These are phyloP conservation scores for Butyriboletus loyo DNA, from an alignment of 768 basidiomycete genomes.

Conservation along the genomic window DNA sequence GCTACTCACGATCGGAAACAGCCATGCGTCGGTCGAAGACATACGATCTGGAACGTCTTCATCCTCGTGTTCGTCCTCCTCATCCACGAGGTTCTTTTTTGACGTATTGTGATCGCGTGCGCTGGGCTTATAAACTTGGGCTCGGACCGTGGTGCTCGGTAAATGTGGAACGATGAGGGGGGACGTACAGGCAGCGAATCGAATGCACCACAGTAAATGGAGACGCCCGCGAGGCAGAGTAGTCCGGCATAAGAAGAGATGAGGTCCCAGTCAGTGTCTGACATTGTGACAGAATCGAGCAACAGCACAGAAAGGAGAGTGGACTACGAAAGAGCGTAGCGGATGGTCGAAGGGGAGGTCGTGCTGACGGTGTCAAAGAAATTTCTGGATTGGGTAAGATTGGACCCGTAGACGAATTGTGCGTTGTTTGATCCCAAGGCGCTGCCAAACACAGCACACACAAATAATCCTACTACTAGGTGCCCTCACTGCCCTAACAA, in stretches of 20 bases:
- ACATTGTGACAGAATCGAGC: constrained; percentile 3
- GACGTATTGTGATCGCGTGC: neutral
- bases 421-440: constrained; percentile 12
- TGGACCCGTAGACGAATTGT: constrained; percentile 15
- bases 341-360: neutral
- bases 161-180: neutral
- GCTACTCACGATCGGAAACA: constrained; percentile 67
- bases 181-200: constrained; percentile 62
- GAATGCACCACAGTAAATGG: constrained; percentile 69
- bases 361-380: neutral
- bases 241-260: constrained; percentile 69
- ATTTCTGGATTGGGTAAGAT: neutral
- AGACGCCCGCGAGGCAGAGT: constrained; percentile 57
- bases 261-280: constrained; percentile 50
- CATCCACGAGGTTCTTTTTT: constrained; percentile 28
- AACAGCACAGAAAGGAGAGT: neutral
- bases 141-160: neutral
- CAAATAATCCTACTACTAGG: neutral
- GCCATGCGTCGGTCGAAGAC: constrained; percentile 67
- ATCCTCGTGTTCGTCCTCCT: constrained; percentile 49
- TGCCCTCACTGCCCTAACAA: neutral
- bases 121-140: constrained; percentile 5
- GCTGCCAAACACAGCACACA: constrained; percentile 1
- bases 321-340: neutral
- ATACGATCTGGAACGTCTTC: constrained; percentile 57